Evolutionary conservation across 768 basidiomycete species (phyloP).

Genomic region (Boletus tomentosulus): DNA sequence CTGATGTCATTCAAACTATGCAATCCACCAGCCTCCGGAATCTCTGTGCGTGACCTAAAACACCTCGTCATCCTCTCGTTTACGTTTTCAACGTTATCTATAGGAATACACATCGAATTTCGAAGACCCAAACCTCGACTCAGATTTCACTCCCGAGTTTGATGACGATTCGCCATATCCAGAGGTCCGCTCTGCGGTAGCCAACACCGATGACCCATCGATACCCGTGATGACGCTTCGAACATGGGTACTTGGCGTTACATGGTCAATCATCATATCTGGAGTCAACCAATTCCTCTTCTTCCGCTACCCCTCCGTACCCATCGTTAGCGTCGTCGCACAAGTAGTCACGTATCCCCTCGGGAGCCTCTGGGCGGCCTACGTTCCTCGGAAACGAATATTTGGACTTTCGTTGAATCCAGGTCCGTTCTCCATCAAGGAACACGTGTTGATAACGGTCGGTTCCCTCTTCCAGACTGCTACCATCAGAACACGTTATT

Average conservation of each 20-base stretch:
- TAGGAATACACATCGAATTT: conserved; percentile 9
- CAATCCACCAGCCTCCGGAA: conserved; percentile 12
- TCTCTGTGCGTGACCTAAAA: conserved; percentile 15
- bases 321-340: conserved; percentile 60
- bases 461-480: conserved; percentile 30
- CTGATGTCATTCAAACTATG: neutral
- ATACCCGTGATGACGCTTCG: conserved; percentile 63
- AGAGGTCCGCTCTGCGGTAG: conserved; percentile 67
- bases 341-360: conserved; percentile 70
- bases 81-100: neutral
- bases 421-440: conserved; percentile 73
- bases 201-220: conserved; percentile 64
- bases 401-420: conserved; percentile 66
- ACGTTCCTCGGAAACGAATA: conserved; percentile 50
- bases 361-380: conserved; percentile 52
- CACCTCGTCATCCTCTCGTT: neutral
- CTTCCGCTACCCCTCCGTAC: conserved; percentile 69
- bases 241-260: conserved; percentile 67
- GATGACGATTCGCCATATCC: conserved; percentile 71
- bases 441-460: conserved; percentile 66
- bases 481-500: conserved; percentile 18
- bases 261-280: conserved; percentile 62
- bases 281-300: conserved; percentile 74
- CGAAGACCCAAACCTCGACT: conserved; percentile 28
- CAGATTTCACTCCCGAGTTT: conserved; percentile 4